These are phyloP conservation scores for Jacaranda mimosifolia DNA, from an alignment of 257 asterid species.

Conservation along the genomic window DNA sequence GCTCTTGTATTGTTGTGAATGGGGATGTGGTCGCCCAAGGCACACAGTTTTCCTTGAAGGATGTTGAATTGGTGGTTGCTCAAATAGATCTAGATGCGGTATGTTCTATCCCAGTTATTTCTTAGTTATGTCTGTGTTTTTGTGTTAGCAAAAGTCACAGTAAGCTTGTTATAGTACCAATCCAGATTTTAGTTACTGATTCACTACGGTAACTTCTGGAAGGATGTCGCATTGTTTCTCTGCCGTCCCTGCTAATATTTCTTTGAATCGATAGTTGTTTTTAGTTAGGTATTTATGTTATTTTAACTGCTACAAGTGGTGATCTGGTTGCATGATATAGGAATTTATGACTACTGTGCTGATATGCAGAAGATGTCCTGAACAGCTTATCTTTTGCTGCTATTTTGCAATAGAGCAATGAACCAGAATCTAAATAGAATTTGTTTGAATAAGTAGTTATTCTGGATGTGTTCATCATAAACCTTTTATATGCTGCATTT, in stretches of 20 bases:
- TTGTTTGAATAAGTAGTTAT: constrained; percentile 20
- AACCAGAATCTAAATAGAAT: neutral
- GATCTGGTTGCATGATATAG: neutral
- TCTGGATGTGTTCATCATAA: constrained; percentile 24
- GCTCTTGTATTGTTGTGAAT: constrained; percentile 88
- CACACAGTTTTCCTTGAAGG: constrained; percentile 91
- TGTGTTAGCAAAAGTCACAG: constrained; percentile 7
- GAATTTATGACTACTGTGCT: neutral
- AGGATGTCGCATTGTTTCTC: constrained; percentile 19
- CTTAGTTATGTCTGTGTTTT: neutral
- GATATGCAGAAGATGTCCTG: constrained; percentile 14
- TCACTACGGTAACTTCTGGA: constrained; percentile 17
- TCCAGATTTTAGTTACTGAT: constrained; percentile 16
- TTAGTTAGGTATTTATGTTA: constrained; percentile 16
- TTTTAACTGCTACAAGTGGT: neutral
- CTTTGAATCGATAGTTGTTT: neutral
- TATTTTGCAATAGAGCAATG: constrained; percentile 15
- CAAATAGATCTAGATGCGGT: constrained; percentile 97
- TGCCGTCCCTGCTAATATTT: neutral
- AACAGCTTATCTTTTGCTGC: neutral
- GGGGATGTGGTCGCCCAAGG: constrained; percentile 97
- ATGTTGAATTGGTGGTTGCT: constrained; percentile 92
- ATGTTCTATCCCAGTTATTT: constrained; percentile 43
- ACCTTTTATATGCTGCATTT: constrained; percentile 22
- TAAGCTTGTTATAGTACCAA: constrained; percentile 13